Conservation (phyloP, 257 asterid species). For the Marsdenia floribunda region DNA sequence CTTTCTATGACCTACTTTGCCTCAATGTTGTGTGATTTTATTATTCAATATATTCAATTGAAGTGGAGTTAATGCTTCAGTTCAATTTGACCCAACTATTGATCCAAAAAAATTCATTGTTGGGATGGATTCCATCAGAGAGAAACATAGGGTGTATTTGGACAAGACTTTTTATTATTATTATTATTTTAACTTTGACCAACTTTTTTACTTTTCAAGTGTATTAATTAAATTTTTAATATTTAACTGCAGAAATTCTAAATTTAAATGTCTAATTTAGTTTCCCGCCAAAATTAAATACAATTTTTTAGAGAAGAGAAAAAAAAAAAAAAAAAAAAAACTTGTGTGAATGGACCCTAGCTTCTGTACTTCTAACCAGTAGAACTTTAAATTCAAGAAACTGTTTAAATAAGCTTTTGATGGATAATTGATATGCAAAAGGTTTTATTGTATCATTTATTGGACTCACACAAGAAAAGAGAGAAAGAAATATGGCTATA, state of each 20-base stretch:
- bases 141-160: background rate
- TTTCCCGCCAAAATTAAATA: no score
- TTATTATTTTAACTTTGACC: no score
- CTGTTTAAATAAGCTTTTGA: background rate
- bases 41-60: background rate
- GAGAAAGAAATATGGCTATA: background rate
- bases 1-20: background rate
- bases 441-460: background rate
- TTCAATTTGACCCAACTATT: background rate
- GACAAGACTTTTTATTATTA: no score
- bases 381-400: background rate
- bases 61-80: background rate
- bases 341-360: no score
- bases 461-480: background rate
- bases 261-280: no score
- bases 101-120: background rate
- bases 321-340: no score
- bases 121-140: background rate
- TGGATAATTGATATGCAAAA: background rate
- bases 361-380: background rate
- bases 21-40: background rate
- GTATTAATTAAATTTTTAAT: no score
- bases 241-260: no score
- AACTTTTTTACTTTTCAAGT: no score
- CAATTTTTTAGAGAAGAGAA: no score